Conservation (phyloP, 768 basidiomycete genomes). For the Trametes cingulata region DNA sequence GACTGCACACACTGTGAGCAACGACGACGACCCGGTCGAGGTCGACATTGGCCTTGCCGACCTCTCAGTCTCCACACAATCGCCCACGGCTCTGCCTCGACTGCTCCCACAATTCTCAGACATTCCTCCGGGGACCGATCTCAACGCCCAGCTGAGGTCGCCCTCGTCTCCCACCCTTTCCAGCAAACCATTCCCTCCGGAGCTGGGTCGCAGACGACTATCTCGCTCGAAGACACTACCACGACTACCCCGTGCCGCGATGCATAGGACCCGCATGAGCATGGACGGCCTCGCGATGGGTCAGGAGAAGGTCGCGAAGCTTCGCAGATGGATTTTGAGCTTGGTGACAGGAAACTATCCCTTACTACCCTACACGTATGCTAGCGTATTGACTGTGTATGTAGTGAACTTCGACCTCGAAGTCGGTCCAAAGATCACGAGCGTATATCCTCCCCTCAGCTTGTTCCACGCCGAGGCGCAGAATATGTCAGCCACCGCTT, state of each 20-base stretch:
- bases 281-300: slow-evolving; percentile 48
- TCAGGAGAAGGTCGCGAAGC: slow-evolving; percentile 44
- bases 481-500: slow-evolving; percentile 68
- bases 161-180: slow-evolving; percentile 36
- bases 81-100: slow-evolving; percentile 7
- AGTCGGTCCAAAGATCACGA: slow-evolving; percentile 75
- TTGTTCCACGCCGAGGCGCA: slow-evolving; percentile 69
- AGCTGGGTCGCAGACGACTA: slow-evolving; percentile 28
- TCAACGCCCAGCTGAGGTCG: slow-evolving; percentile 30
- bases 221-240: slow-evolving; percentile 52
- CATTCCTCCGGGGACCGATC: not conserved
- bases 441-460: slow-evolving; percentile 65
- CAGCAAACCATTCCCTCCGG: slow-evolving; percentile 5
- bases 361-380: not conserved
- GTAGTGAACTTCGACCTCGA: slow-evolving; percentile 89
- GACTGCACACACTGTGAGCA: not conserved
- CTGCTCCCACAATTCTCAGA: slow-evolving; percentile 1
- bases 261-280: slow-evolving; percentile 27
- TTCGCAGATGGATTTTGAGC: slow-evolving; percentile 68
- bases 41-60: slow-evolving; percentile 30
- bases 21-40: slow-evolving; percentile 23
- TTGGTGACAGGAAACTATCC: slow-evolving; percentile 59
- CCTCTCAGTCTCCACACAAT: slow-evolving; percentile 19
- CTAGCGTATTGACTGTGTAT: slow-evolving; percentile 9
- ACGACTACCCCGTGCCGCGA: slow-evolving; percentile 33